Percentiles rank a stretch among this genome's conserved stretches.
Evolutionary conservation across 2,329 filamentous ascomycete genomes (phyloP).

Genomic region (Leptographium procerum): DNA sequence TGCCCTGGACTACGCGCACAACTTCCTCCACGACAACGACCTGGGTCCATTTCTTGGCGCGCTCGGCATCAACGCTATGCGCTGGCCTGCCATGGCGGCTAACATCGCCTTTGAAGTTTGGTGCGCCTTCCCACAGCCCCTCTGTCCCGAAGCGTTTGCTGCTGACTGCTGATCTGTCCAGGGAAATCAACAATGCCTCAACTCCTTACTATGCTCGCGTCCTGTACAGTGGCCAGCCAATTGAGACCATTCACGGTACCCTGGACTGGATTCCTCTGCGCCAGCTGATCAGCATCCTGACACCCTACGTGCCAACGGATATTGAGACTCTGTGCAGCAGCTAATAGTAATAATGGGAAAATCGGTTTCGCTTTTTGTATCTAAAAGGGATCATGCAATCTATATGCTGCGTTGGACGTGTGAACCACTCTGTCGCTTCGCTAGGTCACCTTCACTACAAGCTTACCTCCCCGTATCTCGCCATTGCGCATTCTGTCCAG

Average conservation of each 20-base stretch:
- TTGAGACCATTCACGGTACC: conserved; percentile 1
- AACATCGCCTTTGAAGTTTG: conserved; percentile 5
- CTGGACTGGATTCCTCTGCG: conserved; percentile 4
- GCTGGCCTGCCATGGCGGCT: conserved; percentile 5
- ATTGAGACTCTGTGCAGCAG: conserved; percentile 1
- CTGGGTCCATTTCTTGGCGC: conserved; percentile 2
- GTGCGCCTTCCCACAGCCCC: not conserved
- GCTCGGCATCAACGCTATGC: conserved; percentile 1
- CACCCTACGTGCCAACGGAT: not conserved
- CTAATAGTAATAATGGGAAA: not conserved
- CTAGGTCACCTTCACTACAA: conserved; percentile 41
- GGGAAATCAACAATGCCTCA: not conserved
- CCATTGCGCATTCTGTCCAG: conserved; percentile 55
- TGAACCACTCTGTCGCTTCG: not conserved
- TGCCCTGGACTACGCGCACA: not conserved
- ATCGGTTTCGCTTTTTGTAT: not conserved
- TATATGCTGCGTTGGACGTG: not conserved
- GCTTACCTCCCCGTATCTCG: conserved; percentile 54
- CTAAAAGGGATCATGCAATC: not conserved
- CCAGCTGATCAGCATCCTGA: not conserved
- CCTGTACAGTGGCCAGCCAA: conserved; percentile 4
- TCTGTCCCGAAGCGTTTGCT: not conserved
- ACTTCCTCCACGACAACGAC: conserved; percentile 4
- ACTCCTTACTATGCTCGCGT: not conserved
- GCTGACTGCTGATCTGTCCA: not conserved